Percentiles rank a stretch among this genome's conserved stretches.
Conservation (phyloP, 805 yeast species). For the Kazachstania bromeliacearum region DNA sequence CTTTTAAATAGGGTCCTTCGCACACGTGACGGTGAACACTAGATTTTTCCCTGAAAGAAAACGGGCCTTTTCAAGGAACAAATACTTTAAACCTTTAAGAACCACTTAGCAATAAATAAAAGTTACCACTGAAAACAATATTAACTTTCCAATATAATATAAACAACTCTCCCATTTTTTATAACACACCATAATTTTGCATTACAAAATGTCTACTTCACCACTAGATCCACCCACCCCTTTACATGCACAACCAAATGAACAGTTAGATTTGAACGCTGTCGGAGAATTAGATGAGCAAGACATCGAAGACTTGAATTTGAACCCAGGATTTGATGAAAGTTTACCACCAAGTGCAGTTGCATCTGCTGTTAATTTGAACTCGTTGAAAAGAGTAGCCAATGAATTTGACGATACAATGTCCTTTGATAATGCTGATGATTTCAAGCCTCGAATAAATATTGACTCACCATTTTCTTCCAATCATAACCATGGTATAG, state of each 20-base stretch:
- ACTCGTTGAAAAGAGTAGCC: neutral
- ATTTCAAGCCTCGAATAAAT: slow-evolving; percentile 25
- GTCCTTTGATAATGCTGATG: slow-evolving; percentile 23
- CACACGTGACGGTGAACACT: too few species aligned
- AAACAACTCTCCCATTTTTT: neutral
- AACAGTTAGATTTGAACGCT: slow-evolving; percentile 16
- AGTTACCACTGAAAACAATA: too few species aligned
- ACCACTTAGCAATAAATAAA: too few species aligned
- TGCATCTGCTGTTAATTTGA: neutral
- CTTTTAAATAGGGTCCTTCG: too few species aligned
- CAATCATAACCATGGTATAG: neutral
- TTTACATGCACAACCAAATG: slow-evolving; percentile 23
- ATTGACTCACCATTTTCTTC: slow-evolving; percentile 27
- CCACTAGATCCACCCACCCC: slow-evolving; percentile 24
- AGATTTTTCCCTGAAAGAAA: too few species aligned
- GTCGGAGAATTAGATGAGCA: slow-evolving; percentile 21
- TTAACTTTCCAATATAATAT: neutral
- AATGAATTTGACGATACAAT: neutral
- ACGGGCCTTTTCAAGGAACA: too few species aligned
- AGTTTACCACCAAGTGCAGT: slow-evolving; percentile 7
- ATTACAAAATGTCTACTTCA: neutral
- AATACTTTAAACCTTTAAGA: too few species aligned
- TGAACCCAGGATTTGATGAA: slow-evolving; percentile 17
- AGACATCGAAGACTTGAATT: slow-evolving; percentile 23
- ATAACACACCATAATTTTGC: too few species aligned